phyloP scores from a whole-genome alignment of 1,284 basidiomycete species.

The Rhizopogon hawkerae region DNA sequence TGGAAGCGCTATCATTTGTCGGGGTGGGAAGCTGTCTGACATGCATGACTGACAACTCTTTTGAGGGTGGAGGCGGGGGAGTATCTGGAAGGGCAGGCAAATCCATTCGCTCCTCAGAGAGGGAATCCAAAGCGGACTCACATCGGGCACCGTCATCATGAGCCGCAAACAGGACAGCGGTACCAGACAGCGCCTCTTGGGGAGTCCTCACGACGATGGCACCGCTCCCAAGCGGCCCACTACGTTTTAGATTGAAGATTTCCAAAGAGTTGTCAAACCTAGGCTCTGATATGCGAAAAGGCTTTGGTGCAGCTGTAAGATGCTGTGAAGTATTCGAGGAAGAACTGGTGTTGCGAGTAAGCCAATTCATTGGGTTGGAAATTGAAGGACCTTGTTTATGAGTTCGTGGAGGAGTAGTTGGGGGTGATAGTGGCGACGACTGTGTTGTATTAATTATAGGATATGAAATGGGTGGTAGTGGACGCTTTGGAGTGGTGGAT shows the following conservation, averaged over 20 bases:
- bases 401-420: slow-evolving; percentile 21
- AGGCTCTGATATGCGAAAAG: slow-evolving; percentile 54
- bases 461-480: slow-evolving; percentile 33
- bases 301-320: slow-evolving; percentile 29
- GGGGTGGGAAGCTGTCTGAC: slow-evolving; percentile 26
- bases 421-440: slow-evolving; percentile 32
- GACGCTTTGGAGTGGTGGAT: slow-evolving; percentile 14
- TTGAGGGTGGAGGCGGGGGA: slow-evolving; percentile 45
- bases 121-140: slow-evolving; percentile 12
- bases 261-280: slow-evolving; percentile 46
- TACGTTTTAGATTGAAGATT: slow-evolving; percentile 31
- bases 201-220: slow-evolving; percentile 68
- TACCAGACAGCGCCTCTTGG: slow-evolving; percentile 51
- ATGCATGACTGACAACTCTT: not conserved
- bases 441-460: slow-evolving; percentile 29
- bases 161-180: slow-evolving; percentile 9
- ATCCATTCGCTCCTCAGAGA: slow-evolving; percentile 21
- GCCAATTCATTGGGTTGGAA: slow-evolving; percentile 26
- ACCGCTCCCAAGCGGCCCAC: slow-evolving; percentile 51
- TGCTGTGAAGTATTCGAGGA: slow-evolving; percentile 13
- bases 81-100: slow-evolving; percentile 32
- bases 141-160: slow-evolving; percentile 18
- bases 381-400: slow-evolving; percentile 19
- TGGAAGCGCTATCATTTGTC: slow-evolving; percentile 19
- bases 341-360: slow-evolving; percentile 22